Percentiles rank a stretch among this genome's conserved stretches.
Evolutionary conservation across 1,284 basidiomycete genomes (phyloP).

Genomic region (Microbotryomycetes sp.): DNA sequence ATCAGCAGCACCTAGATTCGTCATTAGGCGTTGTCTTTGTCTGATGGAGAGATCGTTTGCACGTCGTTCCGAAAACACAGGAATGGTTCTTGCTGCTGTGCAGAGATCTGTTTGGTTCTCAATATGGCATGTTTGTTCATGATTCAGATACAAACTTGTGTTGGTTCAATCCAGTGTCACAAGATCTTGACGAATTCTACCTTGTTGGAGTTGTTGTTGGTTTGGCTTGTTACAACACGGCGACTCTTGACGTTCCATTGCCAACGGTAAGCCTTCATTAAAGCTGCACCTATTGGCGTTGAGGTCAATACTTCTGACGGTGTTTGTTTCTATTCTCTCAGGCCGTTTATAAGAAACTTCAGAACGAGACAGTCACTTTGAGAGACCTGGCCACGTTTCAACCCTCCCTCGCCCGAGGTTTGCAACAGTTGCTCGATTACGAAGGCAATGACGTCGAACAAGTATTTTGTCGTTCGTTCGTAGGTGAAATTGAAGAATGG

Average conservation of each 20-base stretch:
- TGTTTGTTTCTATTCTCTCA: neutral
- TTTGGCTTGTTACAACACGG: constrained; percentile 34
- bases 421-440: constrained; percentile 31
- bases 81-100: constrained; percentile 39
- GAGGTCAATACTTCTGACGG: neutral
- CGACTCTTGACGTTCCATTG: constrained; percentile 35
- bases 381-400: constrained; percentile 30
- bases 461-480: constrained; percentile 31
- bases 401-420: constrained; percentile 30
- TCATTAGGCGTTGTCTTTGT: neutral
- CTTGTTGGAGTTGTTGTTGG: constrained; percentile 36
- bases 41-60: neutral
- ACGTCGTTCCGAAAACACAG: constrained; percentile 28
- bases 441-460: constrained; percentile 31
- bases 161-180: constrained; percentile 37
- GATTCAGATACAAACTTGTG: constrained; percentile 30
- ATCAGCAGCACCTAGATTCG: neutral
- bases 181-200: constrained; percentile 35
- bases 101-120: constrained; percentile 32
- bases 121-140: constrained; percentile 36
- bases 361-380: constrained; percentile 22
- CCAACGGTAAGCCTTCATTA: constrained; percentile 15
- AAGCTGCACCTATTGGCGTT: neutral
- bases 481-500: constrained; percentile 34
- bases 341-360: constrained; percentile 36